Conservation (phyloP, 371 early-diverging fungal genomes). For the Lichtheimia ramosa region DNA sequence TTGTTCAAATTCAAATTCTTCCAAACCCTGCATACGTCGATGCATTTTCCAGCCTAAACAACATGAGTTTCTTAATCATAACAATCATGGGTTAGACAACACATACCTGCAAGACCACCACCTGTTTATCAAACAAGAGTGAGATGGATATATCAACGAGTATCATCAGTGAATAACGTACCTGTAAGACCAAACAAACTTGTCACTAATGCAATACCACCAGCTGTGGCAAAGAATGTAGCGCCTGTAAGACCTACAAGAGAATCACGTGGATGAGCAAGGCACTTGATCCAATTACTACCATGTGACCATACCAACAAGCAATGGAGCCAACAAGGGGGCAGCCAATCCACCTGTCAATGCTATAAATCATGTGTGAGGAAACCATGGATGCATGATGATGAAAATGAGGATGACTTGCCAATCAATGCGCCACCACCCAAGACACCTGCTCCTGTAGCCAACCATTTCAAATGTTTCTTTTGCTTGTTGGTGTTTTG, state of each 20-base stretch:
- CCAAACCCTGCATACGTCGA: conserved; percentile 48
- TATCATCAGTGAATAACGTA: not conserved
- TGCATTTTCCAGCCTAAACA: conserved; percentile 53
- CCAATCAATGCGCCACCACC: conserved; percentile 70
- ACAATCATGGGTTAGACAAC: not conserved
- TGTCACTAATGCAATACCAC: conserved; percentile 62
- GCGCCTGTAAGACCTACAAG: conserved; percentile 53
- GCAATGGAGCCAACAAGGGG: conserved; percentile 59
- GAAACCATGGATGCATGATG: not conserved
- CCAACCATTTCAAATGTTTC: conserved; percentile 54
- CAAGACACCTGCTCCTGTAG: conserved; percentile 59
- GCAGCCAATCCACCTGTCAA: conserved; percentile 72
- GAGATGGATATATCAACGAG: too few species aligned
- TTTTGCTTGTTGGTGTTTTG: conserved; percentile 52
- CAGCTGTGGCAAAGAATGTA: conserved; percentile 61
- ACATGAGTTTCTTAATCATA: not conserved
- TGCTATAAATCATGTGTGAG: conserved; percentile 16
- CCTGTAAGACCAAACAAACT: conserved; percentile 65
- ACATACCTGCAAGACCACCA: conserved; percentile 60
- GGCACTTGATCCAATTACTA: not conserved
- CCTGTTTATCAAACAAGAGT: conserved; percentile 21
- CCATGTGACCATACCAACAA: conserved; percentile 28
- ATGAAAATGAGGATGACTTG: conserved; percentile 1
- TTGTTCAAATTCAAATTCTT: conserved; percentile 61
- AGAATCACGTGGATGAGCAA: not conserved